phyloP scores from a whole-genome alignment of 129 eudicot species.

The Artemisia annua region DNA sequence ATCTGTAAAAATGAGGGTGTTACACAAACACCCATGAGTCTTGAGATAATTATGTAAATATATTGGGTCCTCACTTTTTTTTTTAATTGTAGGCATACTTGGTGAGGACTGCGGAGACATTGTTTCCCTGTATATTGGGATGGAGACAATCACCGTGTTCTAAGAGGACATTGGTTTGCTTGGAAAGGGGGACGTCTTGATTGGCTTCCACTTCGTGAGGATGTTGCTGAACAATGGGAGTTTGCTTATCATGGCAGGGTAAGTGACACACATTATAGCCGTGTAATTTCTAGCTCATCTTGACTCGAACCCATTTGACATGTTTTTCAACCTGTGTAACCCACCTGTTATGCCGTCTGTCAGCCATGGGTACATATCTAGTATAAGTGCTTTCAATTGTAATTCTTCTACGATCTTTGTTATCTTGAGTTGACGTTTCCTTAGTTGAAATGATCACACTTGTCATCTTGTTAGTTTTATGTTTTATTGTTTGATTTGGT shows the following conservation, averaged over 20 bases:
- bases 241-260: constrained; percentile 87
- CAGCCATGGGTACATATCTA: too few relatives aligned
- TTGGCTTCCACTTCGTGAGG: constrained; percentile 99
- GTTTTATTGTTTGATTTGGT: background rate
- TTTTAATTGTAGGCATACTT: constrained; percentile 73
- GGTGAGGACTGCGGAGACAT: constrained; percentile 74
- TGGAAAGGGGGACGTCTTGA: constrained; percentile 88
- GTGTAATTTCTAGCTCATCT: background rate
- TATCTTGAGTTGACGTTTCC: too few relatives aligned
- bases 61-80: constrained; percentile 5
- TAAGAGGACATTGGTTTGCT: constrained; percentile 99
- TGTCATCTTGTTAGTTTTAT: constrained; percentile 4
- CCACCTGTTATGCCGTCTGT: too few relatives aligned
- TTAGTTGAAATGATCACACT: constrained; percentile 1
- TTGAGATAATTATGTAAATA: constrained; percentile 10
- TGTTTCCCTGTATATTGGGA: constrained; percentile 97
- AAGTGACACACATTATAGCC: constrained; percentile 15
- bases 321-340: too few relatives aligned
- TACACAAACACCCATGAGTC: constrained; percentile 10
- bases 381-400: too few relatives aligned
- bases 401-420: too few relatives aligned
- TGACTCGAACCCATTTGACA: too few relatives aligned
- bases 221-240: constrained; percentile 95
- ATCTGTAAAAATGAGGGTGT: too few relatives aligned
- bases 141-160: constrained; percentile 93